A percentile compares a stretch with the other conserved stretches of the same genome.
These are phyloP conservation scores for Fusarium hostae DNA, from an alignment of 2,329 filamentous ascomycete species.

Conservation along the genomic window DNA sequence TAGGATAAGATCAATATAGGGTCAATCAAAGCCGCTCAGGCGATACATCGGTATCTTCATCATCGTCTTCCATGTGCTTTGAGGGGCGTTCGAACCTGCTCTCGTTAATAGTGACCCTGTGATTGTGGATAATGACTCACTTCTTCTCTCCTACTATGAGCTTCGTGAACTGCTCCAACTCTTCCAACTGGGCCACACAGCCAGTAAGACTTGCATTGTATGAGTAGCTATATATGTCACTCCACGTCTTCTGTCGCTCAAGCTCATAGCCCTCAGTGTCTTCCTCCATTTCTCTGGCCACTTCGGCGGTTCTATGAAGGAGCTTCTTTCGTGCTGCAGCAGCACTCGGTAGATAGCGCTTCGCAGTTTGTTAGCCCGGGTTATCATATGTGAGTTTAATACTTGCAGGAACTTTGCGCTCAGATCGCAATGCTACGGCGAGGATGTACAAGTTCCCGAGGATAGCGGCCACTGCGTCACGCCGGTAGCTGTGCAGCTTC, in stretches of 20 bases:
- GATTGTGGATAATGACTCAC: slow-evolving; percentile 40
- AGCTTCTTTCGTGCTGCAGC: slow-evolving; percentile 64
- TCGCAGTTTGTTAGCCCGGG: background rate
- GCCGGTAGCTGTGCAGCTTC: slow-evolving; percentile 60
- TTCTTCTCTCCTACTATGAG: slow-evolving; percentile 67
- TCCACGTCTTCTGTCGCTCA: slow-evolving; percentile 59
- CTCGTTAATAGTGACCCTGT: background rate
- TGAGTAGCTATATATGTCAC: slow-evolving; percentile 66
- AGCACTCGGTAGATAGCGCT: slow-evolving; percentile 67
- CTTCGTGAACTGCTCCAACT: slow-evolving; percentile 67
- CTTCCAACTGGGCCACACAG: slow-evolving; percentile 65
- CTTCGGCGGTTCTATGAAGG: slow-evolving; percentile 60
- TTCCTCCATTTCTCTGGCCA: slow-evolving; percentile 54
- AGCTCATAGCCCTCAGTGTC: slow-evolving; percentile 38
- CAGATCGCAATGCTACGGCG: slow-evolving; percentile 63
- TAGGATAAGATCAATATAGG: slow-evolving; percentile 17
- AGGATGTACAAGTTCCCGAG: slow-evolving; percentile 69
- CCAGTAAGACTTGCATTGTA: slow-evolving; percentile 65
- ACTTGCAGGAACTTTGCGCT: slow-evolving; percentile 61
- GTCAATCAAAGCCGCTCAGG: slow-evolving; percentile 28
- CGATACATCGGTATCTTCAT: slow-evolving; percentile 34
- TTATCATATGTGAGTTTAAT: background rate
- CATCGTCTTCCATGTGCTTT: slow-evolving; percentile 37
- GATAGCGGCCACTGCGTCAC: slow-evolving; percentile 68
- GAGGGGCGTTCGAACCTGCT: slow-evolving; percentile 50